Evolutionary conservation across 768 basidiomycete species (phyloP).

Genomic region (Lentinula aciculospora): DNA sequence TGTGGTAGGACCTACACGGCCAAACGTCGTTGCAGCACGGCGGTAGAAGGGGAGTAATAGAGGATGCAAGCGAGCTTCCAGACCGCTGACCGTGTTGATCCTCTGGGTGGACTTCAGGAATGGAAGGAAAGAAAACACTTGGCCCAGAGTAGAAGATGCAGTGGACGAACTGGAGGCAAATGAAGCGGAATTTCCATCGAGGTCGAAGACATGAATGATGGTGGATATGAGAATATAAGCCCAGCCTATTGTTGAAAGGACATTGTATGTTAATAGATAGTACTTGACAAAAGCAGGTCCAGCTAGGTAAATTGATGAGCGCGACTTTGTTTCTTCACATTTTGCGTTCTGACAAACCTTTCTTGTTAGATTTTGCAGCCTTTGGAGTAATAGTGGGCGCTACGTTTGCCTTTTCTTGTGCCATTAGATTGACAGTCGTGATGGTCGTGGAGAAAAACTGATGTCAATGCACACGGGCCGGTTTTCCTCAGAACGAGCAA

Average conservation of each 20-base stretch:
- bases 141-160: conserved; percentile 32
- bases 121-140: conserved; percentile 28
- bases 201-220: conserved; percentile 41
- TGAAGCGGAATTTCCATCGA: conserved; percentile 32
- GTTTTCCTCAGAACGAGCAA: too few relatives aligned
- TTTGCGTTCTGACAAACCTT: conserved; percentile 1
- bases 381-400: neutral
- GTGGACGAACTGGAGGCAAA: conserved; percentile 16
- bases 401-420: neutral
- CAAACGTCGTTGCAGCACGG: conserved; percentile 52
- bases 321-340: neutral
- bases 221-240: conserved; percentile 56
- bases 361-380: conserved; percentile 2
- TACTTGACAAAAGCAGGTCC: conserved; percentile 26
- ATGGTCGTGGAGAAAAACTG: neutral
- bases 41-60: conserved; percentile 37
- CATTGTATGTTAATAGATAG: conserved; percentile 81
- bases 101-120: conserved; percentile 24
- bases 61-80: conserved; percentile 34
- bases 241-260: conserved; percentile 73
- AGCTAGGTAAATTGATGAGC: neutral
- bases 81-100: conserved; percentile 14
- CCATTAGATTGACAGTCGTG: neutral
- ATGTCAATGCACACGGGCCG: neutral
- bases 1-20: conserved; percentile 54